Evolutionary conservation across 148 eudicot genomes (phyloP).

Genomic region (Cornus florida): DNA sequence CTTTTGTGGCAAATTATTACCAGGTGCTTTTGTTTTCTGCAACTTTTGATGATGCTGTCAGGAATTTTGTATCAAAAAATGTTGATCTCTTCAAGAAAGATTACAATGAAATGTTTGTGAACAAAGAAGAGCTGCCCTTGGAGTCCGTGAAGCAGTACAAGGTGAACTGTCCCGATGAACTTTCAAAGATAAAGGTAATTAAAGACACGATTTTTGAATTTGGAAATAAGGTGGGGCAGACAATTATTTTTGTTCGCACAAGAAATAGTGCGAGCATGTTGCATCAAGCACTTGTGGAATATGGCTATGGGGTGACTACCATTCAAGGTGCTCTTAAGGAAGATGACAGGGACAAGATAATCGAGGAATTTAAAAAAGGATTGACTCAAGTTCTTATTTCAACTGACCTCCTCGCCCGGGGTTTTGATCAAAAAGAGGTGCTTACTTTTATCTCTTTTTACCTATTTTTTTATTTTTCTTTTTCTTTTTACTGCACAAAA

Average conservation of each 20-base stretch:
- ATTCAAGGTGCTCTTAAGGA: conserved; percentile 83
- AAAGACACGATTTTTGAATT: conserved; percentile 75
- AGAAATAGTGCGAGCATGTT: conserved; percentile 59
- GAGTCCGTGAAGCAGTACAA: conserved; percentile 85
- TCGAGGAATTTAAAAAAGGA: conserved; percentile 87
- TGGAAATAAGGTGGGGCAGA: conserved; percentile 83
- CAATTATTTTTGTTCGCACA: conserved; percentile 79
- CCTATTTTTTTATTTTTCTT: background rate
- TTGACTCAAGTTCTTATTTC: conserved; percentile 89
- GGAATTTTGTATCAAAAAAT: conserved; percentile 58
- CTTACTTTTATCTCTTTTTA: background rate
- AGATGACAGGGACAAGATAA: conserved; percentile 85
- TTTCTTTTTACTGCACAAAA: background rate
- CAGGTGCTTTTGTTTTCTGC: conserved; percentile 95
- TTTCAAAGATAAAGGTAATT: conserved; percentile 62
- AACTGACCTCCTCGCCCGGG: conserved; percentile 91
- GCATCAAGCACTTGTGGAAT: conserved; percentile 64
- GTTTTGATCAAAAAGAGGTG: conserved; percentile 90
- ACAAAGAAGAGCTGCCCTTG: conserved; percentile 81
- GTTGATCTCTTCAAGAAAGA: conserved; percentile 43
- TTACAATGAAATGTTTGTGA: conserved; percentile 79
- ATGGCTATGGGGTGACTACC: conserved; percentile 87
- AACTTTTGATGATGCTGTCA: conserved; percentile 73
- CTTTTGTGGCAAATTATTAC: background rate
- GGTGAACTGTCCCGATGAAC: conserved; percentile 77